Percentiles rank a stretch among this genome's conserved stretches.
These are phyloP conservation scores for Hygrophoropsis aurantiaca DNA, from an alignment of 768 basidiomycete genomes.

Conservation along the genomic window DNA sequence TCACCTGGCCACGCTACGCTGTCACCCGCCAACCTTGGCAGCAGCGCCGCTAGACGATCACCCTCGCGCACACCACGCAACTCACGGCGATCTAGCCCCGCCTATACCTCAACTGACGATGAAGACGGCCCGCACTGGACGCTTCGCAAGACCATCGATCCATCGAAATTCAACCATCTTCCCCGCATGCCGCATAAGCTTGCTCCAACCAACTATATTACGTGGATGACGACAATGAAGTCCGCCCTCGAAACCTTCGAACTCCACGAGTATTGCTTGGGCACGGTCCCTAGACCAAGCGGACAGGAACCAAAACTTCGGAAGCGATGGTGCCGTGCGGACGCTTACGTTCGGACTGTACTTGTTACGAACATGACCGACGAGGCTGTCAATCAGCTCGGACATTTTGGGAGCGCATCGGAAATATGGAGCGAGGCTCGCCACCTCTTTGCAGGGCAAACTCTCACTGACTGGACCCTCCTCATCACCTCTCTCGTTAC, in stretches of 20 bases:
- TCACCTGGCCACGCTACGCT: too few relatives aligned
- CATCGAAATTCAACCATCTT: too few relatives aligned
- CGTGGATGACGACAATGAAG: neutral
- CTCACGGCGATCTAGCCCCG: too few relatives aligned
- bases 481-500: slow-evolving; percentile 8
- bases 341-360: neutral
- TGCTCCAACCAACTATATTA: too few relatives aligned
- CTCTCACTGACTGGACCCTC: neutral
- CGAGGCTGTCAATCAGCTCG: neutral
- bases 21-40: too few relatives aligned
- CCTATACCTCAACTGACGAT: too few relatives aligned
- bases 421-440: neutral
- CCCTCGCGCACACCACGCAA: too few relatives aligned
- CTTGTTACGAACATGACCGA: neutral
- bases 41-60: too few relatives aligned
- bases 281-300: neutral
- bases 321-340: neutral
- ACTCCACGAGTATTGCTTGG: neutral
- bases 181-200: too few relatives aligned
- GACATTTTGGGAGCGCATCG: neutral
- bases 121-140: too few relatives aligned
- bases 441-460: neutral
- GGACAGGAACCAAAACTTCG: neutral
- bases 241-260: neutral
- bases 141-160: too few relatives aligned